Evolutionary conservation across 2,329 filamentous ascomycete species (phyloP).

Genomic region (Aspergillus carbonarius): DNA sequence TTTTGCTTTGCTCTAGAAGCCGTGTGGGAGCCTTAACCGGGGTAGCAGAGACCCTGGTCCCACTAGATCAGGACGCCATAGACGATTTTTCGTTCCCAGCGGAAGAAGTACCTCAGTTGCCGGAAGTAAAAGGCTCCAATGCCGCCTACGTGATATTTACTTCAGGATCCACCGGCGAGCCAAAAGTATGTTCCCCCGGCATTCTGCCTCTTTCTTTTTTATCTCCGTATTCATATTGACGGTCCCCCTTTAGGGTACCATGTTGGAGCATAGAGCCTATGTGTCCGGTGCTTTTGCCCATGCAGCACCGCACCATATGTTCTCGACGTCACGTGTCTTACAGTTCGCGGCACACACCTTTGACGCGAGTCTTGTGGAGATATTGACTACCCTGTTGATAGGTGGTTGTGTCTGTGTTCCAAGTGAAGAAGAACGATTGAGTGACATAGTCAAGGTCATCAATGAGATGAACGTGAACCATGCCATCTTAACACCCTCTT

Average conservation of each 20-base stretch:
- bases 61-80: conserved; percentile 28
- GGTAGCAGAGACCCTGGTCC: conserved; percentile 28
- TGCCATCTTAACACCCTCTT: conserved; percentile 60
- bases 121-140: conserved; percentile 31
- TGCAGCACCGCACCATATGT: conserved; percentile 51
- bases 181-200: conserved; percentile 41
- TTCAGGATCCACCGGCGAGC: conserved; percentile 56
- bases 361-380: conserved; percentile 56
- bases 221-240: not conserved
- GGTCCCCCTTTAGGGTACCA: conserved; percentile 51
- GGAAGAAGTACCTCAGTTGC: conserved; percentile 16
- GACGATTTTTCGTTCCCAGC: conserved; percentile 21
- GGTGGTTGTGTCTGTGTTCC: conserved; percentile 63
- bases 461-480: conserved; percentile 54
- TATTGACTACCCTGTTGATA: conserved; percentile 54
- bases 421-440: conserved; percentile 48
- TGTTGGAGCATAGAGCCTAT: conserved; percentile 61
- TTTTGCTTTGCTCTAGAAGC: conserved; percentile 35
- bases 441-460: conserved; percentile 53
- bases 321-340: conserved; percentile 55
- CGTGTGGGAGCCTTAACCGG: conserved; percentile 21
- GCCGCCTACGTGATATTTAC: conserved; percentile 60
- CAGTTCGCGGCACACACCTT: conserved; percentile 58
- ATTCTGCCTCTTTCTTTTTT: not conserved
- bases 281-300: conserved; percentile 57